A percentile compares a stretch with the other conserved stretches of the same genome.
phyloP scores from a whole-genome alignment of 2,329 filamentous ascomycete genomes.

The Trichoderma sp. region DNA sequence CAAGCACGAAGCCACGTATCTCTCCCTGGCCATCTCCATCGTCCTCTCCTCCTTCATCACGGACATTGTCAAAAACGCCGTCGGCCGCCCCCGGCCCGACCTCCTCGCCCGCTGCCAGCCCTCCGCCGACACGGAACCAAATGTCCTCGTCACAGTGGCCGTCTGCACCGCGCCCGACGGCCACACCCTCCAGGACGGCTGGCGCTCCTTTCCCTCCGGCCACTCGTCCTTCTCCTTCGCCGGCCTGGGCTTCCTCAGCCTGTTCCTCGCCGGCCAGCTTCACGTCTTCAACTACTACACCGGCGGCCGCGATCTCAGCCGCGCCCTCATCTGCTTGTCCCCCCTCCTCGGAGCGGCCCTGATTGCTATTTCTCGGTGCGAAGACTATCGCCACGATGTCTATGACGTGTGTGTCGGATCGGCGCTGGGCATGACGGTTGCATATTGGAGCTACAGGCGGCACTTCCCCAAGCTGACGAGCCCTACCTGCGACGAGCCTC shows the following conservation, averaged over 20 bases:
- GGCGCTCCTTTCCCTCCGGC: slow-evolving; percentile 78
- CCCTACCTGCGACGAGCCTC: slow-evolving; percentile 54
- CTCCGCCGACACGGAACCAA: slow-evolving; percentile 41
- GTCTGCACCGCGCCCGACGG: slow-evolving; percentile 70
- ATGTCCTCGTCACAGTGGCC: slow-evolving; percentile 58
- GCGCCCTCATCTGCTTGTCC: slow-evolving; percentile 54
- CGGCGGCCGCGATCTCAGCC: slow-evolving; percentile 50
- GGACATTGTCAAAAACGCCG: slow-evolving; percentile 85
- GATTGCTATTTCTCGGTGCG: slow-evolving; percentile 65
- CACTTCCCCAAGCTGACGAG: slow-evolving; percentile 59
- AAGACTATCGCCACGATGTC: slow-evolving; percentile 70
- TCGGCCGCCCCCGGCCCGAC: slow-evolving; percentile 67
- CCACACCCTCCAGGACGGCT: slow-evolving; percentile 74
- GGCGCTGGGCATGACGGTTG: slow-evolving; percentile 55
- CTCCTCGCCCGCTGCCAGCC: slow-evolving; percentile 77
- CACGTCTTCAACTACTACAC: slow-evolving; percentile 50
- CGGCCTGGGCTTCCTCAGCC: slow-evolving; percentile 69
- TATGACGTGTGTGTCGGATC: slow-evolving; percentile 65
- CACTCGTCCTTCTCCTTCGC: slow-evolving; percentile 78
- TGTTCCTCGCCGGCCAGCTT: slow-evolving; percentile 67
- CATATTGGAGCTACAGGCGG: slow-evolving; percentile 64
- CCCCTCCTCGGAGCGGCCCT: slow-evolving; percentile 62
- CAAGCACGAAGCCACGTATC: slow-evolving; percentile 80
- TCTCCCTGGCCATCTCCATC: slow-evolving; percentile 75
- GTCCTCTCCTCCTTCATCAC: slow-evolving; percentile 79